A percentile compares a stretch with the other conserved stretches of the same genome.
Evolutionary conservation across 208 protist species (phyloP).

Genomic region (Borovskyia barvae): DNA sequence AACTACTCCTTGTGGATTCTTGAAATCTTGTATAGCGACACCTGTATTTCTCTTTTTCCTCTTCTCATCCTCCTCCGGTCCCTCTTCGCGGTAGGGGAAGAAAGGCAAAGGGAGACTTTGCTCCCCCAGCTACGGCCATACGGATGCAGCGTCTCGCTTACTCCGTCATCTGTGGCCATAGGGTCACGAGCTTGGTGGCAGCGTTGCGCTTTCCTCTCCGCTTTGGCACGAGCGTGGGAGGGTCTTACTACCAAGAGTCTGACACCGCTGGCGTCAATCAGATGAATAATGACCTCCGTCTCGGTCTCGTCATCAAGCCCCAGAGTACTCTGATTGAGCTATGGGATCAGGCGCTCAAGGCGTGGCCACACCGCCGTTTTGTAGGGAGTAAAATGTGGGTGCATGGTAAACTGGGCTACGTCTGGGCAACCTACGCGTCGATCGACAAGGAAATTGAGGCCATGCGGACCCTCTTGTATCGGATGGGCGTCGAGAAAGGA

Average conservation of each 20-base stretch:
- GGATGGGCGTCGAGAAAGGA: conserved; percentile 83
- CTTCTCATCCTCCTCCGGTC: not conserved
- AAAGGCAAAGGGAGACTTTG: too few relatives aligned
- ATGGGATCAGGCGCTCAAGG: conserved; percentile 82
- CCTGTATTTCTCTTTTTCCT: conserved; percentile 4
- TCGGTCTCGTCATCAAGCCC: conserved; percentile 86
- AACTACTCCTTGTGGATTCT: too few relatives aligned
- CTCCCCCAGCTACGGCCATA: too few relatives aligned
- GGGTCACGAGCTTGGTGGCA: not conserved
- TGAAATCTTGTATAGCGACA: too few relatives aligned
- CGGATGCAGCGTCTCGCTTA: conserved; percentile 13
- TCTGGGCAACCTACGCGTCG: conserved; percentile 91
- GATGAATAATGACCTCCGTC: conserved; percentile 72
- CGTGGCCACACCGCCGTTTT: conserved; percentile 82
- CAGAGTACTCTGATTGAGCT: conserved; percentile 86
- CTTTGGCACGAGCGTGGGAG: conserved; percentile 75
- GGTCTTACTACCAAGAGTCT: conserved; percentile 78
- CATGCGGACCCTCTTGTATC: conserved; percentile 76
- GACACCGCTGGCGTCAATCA: conserved; percentile 53
- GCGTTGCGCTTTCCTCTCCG: conserved; percentile 17
- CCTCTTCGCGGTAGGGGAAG: too few relatives aligned
- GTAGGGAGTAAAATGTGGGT: conserved; percentile 90
- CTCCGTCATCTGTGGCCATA: conserved; percentile 4
- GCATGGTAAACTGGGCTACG: conserved; percentile 79
- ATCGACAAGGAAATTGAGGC: conserved; percentile 76